These are phyloP conservation scores for Pseudocercospora cruenta DNA, from an alignment of 2,329 filamentous ascomycete genomes.

Conservation along the genomic window DNA sequence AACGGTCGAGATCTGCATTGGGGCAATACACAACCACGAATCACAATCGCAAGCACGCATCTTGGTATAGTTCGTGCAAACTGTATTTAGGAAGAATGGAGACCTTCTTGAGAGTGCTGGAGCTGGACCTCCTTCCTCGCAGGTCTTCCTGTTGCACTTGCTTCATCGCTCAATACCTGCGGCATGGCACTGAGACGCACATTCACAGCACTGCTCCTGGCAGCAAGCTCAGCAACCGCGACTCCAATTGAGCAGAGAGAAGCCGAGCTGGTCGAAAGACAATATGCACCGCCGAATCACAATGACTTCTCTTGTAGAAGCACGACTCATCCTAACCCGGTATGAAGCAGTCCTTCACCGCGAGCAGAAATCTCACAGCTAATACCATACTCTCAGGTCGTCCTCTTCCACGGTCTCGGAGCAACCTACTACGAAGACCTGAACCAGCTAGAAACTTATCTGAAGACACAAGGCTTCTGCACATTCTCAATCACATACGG, in stretches of 20 bases:
- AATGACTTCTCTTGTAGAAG: conserved; percentile 31
- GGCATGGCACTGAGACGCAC: not conserved
- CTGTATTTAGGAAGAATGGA: not conserved
- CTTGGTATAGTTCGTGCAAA: not conserved
- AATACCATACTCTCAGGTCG: conserved; percentile 6
- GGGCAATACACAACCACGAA: not conserved
- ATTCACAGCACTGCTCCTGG: not conserved
- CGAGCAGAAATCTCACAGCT: not conserved
- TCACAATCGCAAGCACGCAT: not conserved
- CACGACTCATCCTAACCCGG: conserved; percentile 29
- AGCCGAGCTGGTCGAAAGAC: conserved; percentile 3
- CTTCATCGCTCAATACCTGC: not conserved
- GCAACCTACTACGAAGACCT: conserved; percentile 35
- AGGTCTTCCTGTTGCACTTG: not conserved
- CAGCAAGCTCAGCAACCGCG: not conserved
- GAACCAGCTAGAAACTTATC: conserved; percentile 27
- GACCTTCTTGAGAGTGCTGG: not conserved
- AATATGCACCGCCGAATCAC: conserved; percentile 22
- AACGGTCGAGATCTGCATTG: conserved; percentile 5
- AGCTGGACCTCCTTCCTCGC: no score
- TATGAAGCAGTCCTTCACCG: not conserved
- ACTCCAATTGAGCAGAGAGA: conserved; percentile 6
- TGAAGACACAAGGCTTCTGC: conserved; percentile 28
- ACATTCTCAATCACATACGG: conserved; percentile 34
- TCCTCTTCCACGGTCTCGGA: conserved; percentile 32